Base-by-base conservation (phyloP, 495 filamentous ascomycete genomes). In the Aspergillus carlsbadensis region DNA sequence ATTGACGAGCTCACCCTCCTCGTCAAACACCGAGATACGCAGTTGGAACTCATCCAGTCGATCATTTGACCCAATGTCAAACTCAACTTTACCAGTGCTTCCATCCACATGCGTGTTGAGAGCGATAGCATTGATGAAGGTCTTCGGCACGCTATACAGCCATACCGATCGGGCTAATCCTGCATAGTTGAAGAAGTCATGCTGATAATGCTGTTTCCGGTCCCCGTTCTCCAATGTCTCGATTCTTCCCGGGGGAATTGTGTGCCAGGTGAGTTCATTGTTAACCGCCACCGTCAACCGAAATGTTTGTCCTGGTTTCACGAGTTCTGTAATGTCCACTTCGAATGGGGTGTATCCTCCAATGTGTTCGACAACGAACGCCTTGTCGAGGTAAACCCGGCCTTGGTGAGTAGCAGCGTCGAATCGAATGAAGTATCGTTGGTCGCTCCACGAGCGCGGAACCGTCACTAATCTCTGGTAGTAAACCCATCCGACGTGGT, bases 401-500 rank as follows among this genome's bases (percentile, higher is more conserved):
- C 44, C 44, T 6, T 47, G 21, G 29, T 47, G 44, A 2, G 44
- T 47, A 34, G 44, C 44, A 5, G 44, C 13, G 4, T 47, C 44
- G 6, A 47, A 2, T 8, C 44, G 44, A 14, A 47, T n/a, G 10
- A 47, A 10, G 15, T 34, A 34, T 2, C 44, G 44, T 26, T 47
- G 13, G 2, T 26, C 26, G 1, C 24, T 3, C 44, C 44, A 47
- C 6, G 24, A 24, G 8, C 44, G 21, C 2, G 44, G 44, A 7
- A 47, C 26, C 6, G 15, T 18, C 5, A 47, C 44, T 3, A 14
- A n/a, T 1, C 44, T 24, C n/a, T 47, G 44, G 44, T 47, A 47
- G 44, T 47, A 47, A 2, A 34, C 44, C 44, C 44, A 47, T 26
- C 44, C 44, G n/a, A 47, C 44, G 17, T 47, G 44, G n/a, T 47